Evolutionary conservation across 2,329 filamentous ascomycete species (phyloP).

Genomic region (Claviceps purpurea): DNA sequence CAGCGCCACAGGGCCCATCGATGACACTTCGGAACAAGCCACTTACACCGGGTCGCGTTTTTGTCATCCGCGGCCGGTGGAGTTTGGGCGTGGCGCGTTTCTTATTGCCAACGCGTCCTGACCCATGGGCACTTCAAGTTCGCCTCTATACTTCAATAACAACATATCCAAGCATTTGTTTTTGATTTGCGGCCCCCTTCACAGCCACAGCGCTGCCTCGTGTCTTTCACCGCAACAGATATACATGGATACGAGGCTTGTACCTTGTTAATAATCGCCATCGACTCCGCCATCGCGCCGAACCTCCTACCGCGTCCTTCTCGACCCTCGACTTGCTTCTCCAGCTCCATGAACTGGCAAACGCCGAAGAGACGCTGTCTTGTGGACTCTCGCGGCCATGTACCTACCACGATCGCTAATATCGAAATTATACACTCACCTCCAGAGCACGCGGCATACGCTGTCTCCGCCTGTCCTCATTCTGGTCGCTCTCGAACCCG

Average conservation of each 20-base stretch:
- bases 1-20: no score
- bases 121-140: no score
- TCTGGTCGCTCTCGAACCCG: conserved; percentile 85
- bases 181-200: no score
- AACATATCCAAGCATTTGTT: no score
- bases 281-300: background rate
- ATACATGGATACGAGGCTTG: background rate
- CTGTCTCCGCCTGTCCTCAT: conserved; percentile 82
- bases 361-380: conserved; percentile 15
- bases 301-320: conserved; percentile 3
- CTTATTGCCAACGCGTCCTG: no score
- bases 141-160: no score
- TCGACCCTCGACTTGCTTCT: conserved; percentile 3
- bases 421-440: conserved; percentile 80
- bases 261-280: background rate
- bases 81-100: no score
- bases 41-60: no score
- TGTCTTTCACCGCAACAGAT: background rate
- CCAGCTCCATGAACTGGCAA: conserved; percentile 15
- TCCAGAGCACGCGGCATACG: conserved; percentile 77
- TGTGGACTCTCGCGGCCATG: conserved; percentile 41
- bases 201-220: no score
- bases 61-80: no score
- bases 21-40: no score
- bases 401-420: conserved; percentile 86